These are phyloP conservation scores for Craterostigma plantagineum DNA, from an alignment of 257 asterid species.

Conservation along the genomic window DNA sequence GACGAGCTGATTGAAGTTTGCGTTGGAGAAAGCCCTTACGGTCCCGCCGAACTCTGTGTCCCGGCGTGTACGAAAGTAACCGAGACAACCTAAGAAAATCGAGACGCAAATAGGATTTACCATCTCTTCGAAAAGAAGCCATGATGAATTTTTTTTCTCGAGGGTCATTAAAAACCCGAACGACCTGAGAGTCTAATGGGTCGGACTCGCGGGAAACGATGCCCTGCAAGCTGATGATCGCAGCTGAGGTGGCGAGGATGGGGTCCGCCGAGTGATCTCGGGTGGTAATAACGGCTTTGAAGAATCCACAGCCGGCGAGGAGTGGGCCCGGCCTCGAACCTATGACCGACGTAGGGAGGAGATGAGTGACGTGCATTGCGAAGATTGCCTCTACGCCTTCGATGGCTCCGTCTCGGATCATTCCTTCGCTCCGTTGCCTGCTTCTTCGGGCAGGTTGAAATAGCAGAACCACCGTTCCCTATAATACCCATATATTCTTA, in stretches of 20 bases:
- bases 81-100: constrained; percentile 55
- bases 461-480: constrained; percentile 77
- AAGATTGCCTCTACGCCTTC: constrained; percentile 72
- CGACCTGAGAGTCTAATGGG: constrained; percentile 83
- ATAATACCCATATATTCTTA: constrained; percentile 1
- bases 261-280: constrained; percentile 27
- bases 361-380: constrained; percentile 57
- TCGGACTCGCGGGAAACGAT: constrained; percentile 80
- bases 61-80: constrained; percentile 59
- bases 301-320: constrained; percentile 91
- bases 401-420: constrained; percentile 70
- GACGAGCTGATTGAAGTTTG: constrained; percentile 44
- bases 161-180: too few species aligned
- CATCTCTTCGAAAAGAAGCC: too few species aligned
- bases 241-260: constrained; percentile 73
- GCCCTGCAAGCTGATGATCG: constrained; percentile 69
- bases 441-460: constrained; percentile 97
- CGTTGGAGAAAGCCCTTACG: constrained; percentile 61
- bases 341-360: constrained; percentile 42
- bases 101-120: neutral
- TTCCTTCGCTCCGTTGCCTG: constrained; percentile 78
- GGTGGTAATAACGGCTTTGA: constrained; percentile 42
- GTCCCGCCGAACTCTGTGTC: constrained; percentile 57
- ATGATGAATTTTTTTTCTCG: neutral
- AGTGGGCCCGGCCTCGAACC: constrained; percentile 77